Evolutionary conservation across 1,139 yeast genomes (phyloP), one percentile per base, ranked within the genome.

Genomic region (Sugiyamaella sp.): DNA sequence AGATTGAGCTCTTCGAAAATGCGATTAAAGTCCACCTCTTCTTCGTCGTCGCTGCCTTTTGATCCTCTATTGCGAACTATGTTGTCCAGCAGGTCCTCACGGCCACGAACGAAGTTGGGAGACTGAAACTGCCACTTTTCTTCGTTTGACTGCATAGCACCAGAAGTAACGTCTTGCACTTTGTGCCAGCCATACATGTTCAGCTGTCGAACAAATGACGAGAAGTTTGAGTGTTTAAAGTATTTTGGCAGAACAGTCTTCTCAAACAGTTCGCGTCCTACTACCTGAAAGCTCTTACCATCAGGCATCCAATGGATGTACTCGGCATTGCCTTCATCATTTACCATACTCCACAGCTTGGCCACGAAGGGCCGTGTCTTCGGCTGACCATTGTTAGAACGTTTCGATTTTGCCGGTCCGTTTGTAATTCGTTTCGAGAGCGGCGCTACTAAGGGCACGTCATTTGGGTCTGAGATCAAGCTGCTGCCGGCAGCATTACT

Each of bases 141-240:
- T 49, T 80, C 84, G 32, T 72, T 73, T 54, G 76, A 75, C 41
- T 59, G 57, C 71, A 86, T 72, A 1, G 88, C 80, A 1, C 93
- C 93, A 24, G 81, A 78, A 48, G 73, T 84, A 51, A 85, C 81
- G 70, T 86, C 96, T 69, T 83, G 95, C 5, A 93, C 93, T 72
- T 93, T 93, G 72, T 93, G 98, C 90, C 96, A 93, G 37, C 98
- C 99, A 67, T 93, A 93, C 96, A 93, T 93, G 71, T 93, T 93
- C 66, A 93, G 78, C 68, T 93, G 99, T 55, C 99, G 81, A 12
- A 93, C 98, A 76, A 93, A 93, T 59, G 95, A 84, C 25, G 98
- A 91, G 73, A 93, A 91, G 70, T 93, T 91, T 61, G 89, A 86
- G 71, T 93, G 99, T 70, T 93, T 93, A 76, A 90, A 93, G 70